Conservation (phyloP, 2,329 filamentous ascomycete species). For the Arthrobotrys conoides region DNA sequence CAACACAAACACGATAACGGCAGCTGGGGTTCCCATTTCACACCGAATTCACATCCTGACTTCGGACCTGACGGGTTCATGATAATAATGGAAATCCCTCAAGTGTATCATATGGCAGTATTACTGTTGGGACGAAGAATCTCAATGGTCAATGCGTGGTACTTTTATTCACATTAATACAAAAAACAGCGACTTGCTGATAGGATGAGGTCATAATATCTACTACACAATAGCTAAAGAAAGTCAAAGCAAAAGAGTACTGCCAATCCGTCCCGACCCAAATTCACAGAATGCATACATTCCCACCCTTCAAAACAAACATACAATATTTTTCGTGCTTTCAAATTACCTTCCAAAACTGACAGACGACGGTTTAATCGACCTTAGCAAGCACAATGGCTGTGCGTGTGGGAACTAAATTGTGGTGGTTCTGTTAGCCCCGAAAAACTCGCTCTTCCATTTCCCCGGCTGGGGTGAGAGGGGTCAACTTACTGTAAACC, state of each 20-base stretch:
- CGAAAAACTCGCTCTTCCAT: conserved; percentile 20
- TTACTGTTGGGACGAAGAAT: neutral
- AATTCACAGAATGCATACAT: neutral
- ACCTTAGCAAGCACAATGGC: conserved; percentile 52
- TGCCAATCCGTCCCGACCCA: conserved; percentile 1
- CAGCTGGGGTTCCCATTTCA: conserved; percentile 15
- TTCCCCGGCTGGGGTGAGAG: neutral
- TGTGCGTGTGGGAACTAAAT: conserved; percentile 57
- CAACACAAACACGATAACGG: conserved; percentile 48
- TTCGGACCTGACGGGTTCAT: too few relatives aligned
- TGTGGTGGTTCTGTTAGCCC: conserved; percentile 21
- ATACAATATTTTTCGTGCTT: neutral
- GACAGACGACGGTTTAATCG: conserved; percentile 13
- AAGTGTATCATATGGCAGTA: neutral
- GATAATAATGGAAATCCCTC: neutral
- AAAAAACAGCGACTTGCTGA: conserved; percentile 16
- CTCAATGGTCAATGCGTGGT: conserved; percentile 13
- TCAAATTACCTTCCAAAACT: conserved; percentile 9
- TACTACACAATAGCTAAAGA: conserved; percentile 27
- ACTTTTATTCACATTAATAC: conserved; percentile 27
- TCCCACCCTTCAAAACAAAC: conserved; percentile 6
- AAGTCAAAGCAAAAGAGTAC: conserved; percentile 14
- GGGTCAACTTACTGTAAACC: conserved; percentile 74
- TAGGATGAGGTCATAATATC: conserved; percentile 30
- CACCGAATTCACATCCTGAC: neutral